Percentiles rank a stretch among this genome's conserved stretches.
phyloP scores from a whole-genome alignment of 1,139 yeast genomes.

The Candida freyschussii region DNA sequence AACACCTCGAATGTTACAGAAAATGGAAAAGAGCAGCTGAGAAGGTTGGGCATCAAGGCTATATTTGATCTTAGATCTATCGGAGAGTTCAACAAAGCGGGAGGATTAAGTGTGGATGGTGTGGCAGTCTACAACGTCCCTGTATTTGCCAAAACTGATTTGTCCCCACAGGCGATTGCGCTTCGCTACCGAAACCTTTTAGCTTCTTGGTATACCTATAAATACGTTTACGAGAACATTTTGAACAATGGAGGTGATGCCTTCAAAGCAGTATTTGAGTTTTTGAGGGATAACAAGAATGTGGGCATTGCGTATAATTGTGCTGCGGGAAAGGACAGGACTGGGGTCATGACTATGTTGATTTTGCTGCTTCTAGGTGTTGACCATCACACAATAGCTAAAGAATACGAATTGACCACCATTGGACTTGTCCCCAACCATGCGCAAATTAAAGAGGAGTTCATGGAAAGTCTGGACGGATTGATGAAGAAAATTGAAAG shows the following conservation, averaged over 20 bases:
- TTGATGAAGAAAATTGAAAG: constrained; percentile 16
- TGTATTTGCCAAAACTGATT: constrained; percentile 49
- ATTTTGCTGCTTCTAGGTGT: constrained; percentile 61
- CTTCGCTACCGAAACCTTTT: constrained; percentile 50
- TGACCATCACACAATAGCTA: constrained; percentile 58
- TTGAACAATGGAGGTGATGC: constrained; percentile 43
- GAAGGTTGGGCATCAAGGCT: constrained; percentile 44
- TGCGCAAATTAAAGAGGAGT: constrained; percentile 35
- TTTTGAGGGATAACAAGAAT: constrained; percentile 47
- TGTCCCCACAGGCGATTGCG: constrained; percentile 65
- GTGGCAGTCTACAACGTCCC: constrained; percentile 56
- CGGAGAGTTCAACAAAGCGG: constrained; percentile 52
- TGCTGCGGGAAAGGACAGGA: constrained; percentile 84
- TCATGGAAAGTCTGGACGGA: constrained; percentile 24
- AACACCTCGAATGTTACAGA: constrained; percentile 47
- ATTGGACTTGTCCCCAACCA: constrained; percentile 55
- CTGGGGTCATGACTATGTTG: constrained; percentile 71
- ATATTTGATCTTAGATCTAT: constrained; percentile 69
- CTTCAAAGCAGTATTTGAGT: constrained; percentile 45
- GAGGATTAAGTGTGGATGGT: constrained; percentile 42
- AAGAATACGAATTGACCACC: constrained; percentile 72
- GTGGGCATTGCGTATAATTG: constrained; percentile 65
- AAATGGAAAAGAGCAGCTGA: constrained; percentile 39
- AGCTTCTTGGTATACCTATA: constrained; percentile 61
- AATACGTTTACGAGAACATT: constrained; percentile 58